Conservation (phyloP, 2,329 filamentous ascomycete genomes). For the Plectosphaerella sp. region DNA sequence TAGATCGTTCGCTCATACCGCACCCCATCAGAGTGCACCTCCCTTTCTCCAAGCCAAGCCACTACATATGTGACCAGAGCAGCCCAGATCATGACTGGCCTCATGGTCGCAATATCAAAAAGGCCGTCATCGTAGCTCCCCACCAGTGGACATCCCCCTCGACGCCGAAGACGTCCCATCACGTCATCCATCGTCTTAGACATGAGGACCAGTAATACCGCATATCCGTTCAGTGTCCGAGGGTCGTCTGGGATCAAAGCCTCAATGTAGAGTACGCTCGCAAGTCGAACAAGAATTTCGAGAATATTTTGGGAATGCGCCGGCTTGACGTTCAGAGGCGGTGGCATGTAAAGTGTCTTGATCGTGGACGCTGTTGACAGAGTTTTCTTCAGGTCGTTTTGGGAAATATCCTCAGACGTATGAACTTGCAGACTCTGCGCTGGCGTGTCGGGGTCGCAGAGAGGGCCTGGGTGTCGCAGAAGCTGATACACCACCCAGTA, state of each 20-base stretch:
- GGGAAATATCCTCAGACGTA: background rate
- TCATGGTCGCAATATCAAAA: slow-evolving; percentile 3
- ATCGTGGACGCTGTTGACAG: background rate
- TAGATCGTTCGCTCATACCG: slow-evolving; percentile 20
- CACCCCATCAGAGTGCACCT: background rate
- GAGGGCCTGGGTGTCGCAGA: slow-evolving; percentile 17
- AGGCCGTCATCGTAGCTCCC: slow-evolving; percentile 4
- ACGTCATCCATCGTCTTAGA: slow-evolving; percentile 15
- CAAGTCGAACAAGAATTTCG: slow-evolving; percentile 22
- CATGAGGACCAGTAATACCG: slow-evolving; percentile 21
- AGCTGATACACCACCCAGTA: slow-evolving; percentile 22
- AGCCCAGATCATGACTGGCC: slow-evolving; percentile 20
- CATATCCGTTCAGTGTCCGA: slow-evolving; percentile 23
- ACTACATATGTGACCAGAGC: slow-evolving; percentile 21
- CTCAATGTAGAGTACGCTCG: slow-evolving; percentile 24
- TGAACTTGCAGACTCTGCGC: background rate
- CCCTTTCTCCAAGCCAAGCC: slow-evolving; percentile 13
- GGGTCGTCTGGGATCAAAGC: slow-evolving; percentile 25
- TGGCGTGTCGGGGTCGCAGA: slow-evolving; percentile 12
- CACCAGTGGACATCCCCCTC: background rate
- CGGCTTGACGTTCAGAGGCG: background rate
- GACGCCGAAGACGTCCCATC: background rate
- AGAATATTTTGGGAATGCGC: slow-evolving; percentile 9
- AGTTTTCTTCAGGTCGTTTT: background rate
- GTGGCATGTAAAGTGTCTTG: background rate